phyloP scores from a whole-genome alignment of 2,329 filamentous ascomycete genomes.

The Eurotiales sp. region DNA sequence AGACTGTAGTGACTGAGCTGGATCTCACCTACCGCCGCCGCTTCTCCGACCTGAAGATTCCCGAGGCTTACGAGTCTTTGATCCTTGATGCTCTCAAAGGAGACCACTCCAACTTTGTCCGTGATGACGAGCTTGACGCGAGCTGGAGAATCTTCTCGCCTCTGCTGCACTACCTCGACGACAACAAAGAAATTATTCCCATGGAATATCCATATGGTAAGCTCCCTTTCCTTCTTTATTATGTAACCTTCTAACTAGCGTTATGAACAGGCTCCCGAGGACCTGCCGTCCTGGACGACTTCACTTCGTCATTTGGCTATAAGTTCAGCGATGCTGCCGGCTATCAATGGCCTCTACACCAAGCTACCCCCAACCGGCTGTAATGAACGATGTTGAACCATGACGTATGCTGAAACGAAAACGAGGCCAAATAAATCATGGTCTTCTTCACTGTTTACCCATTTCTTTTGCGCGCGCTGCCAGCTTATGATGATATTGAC shows the following conservation, averaged over 20 bases:
- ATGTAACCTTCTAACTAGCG: not conserved
- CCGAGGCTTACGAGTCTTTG: constrained; percentile 96
- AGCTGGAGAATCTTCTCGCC: constrained; percentile 99
- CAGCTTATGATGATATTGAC: constrained; percentile 8
- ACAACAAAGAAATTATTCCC: constrained; percentile 98
- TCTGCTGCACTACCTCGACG: constrained; percentile 94
- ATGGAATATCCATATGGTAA: constrained; percentile 99
- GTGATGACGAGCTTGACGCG: constrained; percentile 93
- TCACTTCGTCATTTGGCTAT: constrained; percentile 96
- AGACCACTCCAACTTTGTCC: constrained; percentile 98
- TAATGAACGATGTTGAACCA: constrained; percentile 32
- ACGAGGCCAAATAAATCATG: not conserved
- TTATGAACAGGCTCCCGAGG: constrained; percentile 86
- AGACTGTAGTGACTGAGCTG: constrained; percentile 97
- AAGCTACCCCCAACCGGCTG: constrained; percentile 71
- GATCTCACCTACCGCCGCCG: constrained; percentile 96
- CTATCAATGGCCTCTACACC: constrained; percentile 86
- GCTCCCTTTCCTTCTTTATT: constrained; percentile 29
- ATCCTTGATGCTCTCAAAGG: constrained; percentile 98
- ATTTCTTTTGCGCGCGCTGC: not conserved
- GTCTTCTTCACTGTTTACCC: not conserved
- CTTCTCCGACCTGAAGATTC: constrained; percentile 99
- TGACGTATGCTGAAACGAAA: not conserved
- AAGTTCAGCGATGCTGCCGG: constrained; percentile 96
- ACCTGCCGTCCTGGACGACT: constrained; percentile 93